Evolutionary conservation across 192 early-diverging fungal genomes (phyloP), one percentile per base, ranked within the genome.

Genomic region (Backusella mclennaniae): DNA sequence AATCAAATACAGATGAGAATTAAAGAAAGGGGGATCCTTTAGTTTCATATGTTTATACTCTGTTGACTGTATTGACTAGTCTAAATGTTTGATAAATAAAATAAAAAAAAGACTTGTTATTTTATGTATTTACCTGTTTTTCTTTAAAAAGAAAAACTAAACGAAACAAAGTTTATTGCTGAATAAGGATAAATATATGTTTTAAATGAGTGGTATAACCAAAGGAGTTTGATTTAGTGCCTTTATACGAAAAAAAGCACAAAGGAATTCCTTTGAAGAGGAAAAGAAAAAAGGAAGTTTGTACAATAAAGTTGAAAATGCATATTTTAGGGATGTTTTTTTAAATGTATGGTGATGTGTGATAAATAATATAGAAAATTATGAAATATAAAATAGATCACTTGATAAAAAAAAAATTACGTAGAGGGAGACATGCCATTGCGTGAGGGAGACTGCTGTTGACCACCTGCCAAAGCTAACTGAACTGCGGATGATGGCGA

Each of bases 401-500:
- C 29, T 67, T 67, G 38, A 69, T 39, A 33, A 36, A 67, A n/a
- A 41, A 33, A 36, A 67, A n/a, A 41, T 23, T 38, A 38, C 23
- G 38, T 38, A 35, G 68, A 41, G 23, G 56, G 53, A 36, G 67
- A 36, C 35, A 69, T 38, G n/a, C 67, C 53, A 23, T 56, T 56
- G n/a, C 53, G 76, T 72, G 71, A 69, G 0, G 53, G 76, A 36
- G 71, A 70, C n/a, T 77, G 76, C 35, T 76, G 78, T 71, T 77
- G 76, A 29, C 68, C 76, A 59, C 49, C 68, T 52, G 35, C 76
- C 29, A 76, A 68, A 15, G 78, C 78, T 35, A 80, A 33, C n/a
- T 80, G 78, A 29, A 76, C 39, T 46, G 74, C 53, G 56, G 56
- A 9, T 53, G 52, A 8, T 63, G 56, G 46, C 33, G 76, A 36